A percentile compares a stretch with the other conserved stretches of the same genome.
Evolutionary conservation across 2,329 filamentous ascomycete genomes (phyloP).

Genomic region (Botrytis porri): DNA sequence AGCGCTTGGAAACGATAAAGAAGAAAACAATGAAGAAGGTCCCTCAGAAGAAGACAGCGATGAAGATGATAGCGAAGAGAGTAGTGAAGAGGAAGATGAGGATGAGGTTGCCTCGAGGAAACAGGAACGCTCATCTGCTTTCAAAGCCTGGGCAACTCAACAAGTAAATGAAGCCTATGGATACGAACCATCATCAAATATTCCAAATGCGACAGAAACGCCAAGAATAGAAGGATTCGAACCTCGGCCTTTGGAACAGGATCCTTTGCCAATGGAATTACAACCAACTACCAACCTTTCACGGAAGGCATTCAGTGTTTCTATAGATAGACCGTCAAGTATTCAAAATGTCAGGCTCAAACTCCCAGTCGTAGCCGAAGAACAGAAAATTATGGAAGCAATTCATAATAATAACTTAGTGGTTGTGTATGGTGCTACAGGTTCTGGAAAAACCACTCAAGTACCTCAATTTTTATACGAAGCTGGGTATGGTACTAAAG

Average conservation of each 20-base stretch:
- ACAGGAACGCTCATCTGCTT: constrained; percentile 58
- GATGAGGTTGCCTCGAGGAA: constrained; percentile 37
- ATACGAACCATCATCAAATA: constrained; percentile 48
- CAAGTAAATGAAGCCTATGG: constrained; percentile 83
- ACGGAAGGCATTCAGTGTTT: constrained; percentile 74
- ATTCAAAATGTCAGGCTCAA: constrained; percentile 77
- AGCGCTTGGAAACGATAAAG: background rate
- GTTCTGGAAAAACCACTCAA: constrained; percentile 96
- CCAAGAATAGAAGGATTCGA: constrained; percentile 61
- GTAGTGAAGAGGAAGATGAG: constrained; percentile 34
- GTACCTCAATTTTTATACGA: constrained; percentile 95
- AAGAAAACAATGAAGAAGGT: constrained; percentile 33
- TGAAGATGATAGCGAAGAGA: constrained; percentile 28
- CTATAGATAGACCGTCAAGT: constrained; percentile 64
- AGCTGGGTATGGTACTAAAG: constrained; percentile 78
- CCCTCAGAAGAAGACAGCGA: constrained; percentile 14
- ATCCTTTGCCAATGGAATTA: constrained; percentile 66
- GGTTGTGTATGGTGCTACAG: constrained; percentile 90
- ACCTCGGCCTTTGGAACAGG: constrained; percentile 65
- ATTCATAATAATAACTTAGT: constrained; percentile 89
- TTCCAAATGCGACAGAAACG: constrained; percentile 39
- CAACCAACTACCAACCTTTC: constrained; percentile 55
- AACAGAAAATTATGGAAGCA: constrained; percentile 97
- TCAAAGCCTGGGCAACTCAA: constrained; percentile 89
- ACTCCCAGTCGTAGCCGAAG: constrained; percentile 88